Percentiles rank a stretch among this genome's conserved stretches.
These are phyloP conservation scores for Zygoascus meyerae DNA, from an alignment of 1,139 yeast species.

Conservation along the genomic window DNA sequence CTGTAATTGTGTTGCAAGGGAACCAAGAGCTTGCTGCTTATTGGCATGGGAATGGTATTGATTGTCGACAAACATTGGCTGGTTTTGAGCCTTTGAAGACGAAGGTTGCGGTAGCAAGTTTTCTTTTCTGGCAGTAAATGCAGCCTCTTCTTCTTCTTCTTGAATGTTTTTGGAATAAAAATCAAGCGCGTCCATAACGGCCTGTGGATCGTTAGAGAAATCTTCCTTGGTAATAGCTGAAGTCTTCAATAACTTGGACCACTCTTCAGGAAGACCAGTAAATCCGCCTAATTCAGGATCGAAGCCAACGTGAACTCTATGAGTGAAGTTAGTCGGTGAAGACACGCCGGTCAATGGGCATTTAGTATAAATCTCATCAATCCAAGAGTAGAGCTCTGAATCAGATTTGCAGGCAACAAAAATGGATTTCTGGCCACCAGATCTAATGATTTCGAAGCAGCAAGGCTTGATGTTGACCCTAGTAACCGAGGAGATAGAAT, in stretches of 20 bases:
- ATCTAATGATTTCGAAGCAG: conserved; percentile 75
- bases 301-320: conserved; percentile 43
- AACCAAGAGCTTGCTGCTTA: conserved; percentile 5
- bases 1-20: conserved; percentile 21
- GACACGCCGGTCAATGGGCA: conserved; percentile 76
- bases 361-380: conserved; percentile 81
- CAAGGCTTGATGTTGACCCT: conserved; percentile 62
- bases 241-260: conserved; percentile 38
- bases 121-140: conserved; percentile 64
- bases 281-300: conserved; percentile 42
- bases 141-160: conserved; percentile 5
- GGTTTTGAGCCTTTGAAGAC: not conserved
- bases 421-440: conserved; percentile 50
- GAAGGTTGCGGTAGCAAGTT: conserved; percentile 72
- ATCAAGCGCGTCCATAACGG: conserved; percentile 80
- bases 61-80: conserved; percentile 4
- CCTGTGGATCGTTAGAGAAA: conserved; percentile 42
- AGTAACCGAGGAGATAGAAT: conserved; percentile 51
- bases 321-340: conserved; percentile 42
- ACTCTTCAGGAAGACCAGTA: conserved; percentile 42
- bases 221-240: conserved; percentile 44
- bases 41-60: not conserved
- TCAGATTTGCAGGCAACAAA: conserved; percentile 72
- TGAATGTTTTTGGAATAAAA: conserved; percentile 45
- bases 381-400: conserved; percentile 82